A percentile compares a stretch with the other conserved stretches of the same genome.
phyloP scores from a whole-genome alignment of 345 rosid species.

The Balakata baccata region DNA sequence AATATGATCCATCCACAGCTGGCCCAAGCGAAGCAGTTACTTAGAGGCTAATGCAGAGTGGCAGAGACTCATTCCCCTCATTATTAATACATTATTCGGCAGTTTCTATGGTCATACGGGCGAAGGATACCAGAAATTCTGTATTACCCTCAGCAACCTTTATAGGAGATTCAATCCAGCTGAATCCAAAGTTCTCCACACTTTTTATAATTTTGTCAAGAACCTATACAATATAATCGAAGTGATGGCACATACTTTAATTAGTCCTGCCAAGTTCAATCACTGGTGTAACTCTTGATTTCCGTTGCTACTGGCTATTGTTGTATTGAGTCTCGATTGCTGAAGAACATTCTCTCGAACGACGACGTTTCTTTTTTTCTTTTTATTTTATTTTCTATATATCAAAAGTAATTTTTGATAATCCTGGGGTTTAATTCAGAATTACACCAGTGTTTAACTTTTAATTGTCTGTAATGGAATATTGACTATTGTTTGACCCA shows the following conservation, averaged over 20 bases:
- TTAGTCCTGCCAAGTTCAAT: neutral
- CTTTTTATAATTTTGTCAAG: conserved; percentile 72
- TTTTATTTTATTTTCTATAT: too few species aligned
- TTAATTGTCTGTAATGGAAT: too few species aligned
- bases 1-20: neutral
- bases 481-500: too few species aligned
- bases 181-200: conserved; percentile 66
- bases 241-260: neutral
- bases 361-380: too few species aligned
- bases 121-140: conserved; percentile 79
- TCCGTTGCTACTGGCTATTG: too few species aligned
- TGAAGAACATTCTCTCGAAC: too few species aligned
- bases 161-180: conserved; percentile 80
- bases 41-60: neutral
- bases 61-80: neutral
- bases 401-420: too few species aligned
- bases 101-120: conserved; percentile 33
- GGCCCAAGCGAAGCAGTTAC: too few species aligned
- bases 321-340: too few species aligned
- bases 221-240: conserved; percentile 43
- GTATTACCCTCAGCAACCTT: conserved; percentile 89
- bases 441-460: too few species aligned
- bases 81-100: conserved; percentile 4
- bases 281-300: too few species aligned
- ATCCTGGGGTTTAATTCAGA: too few species aligned